Conservation (phyloP, 805 yeast species). For the Kodamaea fukazawae region DNA sequence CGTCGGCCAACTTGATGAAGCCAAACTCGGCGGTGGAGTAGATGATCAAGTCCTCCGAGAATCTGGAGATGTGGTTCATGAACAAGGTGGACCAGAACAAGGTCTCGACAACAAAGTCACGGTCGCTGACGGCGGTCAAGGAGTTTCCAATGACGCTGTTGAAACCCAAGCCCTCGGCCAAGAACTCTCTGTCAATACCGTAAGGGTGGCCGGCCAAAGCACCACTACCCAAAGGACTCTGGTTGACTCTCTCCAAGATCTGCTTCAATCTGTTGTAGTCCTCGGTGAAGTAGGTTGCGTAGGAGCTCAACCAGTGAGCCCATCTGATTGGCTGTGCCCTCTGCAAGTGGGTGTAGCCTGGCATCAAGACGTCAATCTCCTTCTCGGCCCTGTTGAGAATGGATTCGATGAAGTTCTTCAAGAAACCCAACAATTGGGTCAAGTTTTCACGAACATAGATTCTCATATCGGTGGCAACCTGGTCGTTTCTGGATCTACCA, state of each 20-base stretch:
- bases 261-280: conserved; percentile 85
- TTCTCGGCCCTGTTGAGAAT: conserved; percentile 72
- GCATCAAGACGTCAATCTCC: conserved; percentile 93
- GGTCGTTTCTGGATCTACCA: conserved; percentile 98
- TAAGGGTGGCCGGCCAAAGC: conserved; percentile 99
- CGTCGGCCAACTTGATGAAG: conserved; percentile 89
- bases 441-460: conserved; percentile 82
- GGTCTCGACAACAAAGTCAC: conserved; percentile 95
- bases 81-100: conserved; percentile 93
- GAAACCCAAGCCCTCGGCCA: conserved; percentile 80
- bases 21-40: conserved; percentile 98
- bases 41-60: conserved; percentile 91
- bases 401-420: conserved; percentile 62
- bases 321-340: conserved; percentile 99
- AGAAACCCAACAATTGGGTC: conserved; percentile 52
- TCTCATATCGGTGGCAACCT: conserved; percentile 99
- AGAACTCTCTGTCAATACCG: conserved; percentile 92
- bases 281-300: conserved; percentile 91
- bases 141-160: conserved; percentile 90
- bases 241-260: conserved; percentile 76
- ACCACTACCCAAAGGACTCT: conserved; percentile 93
- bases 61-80: conserved; percentile 93
- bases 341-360: conserved; percentile 98
- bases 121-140: conserved; percentile 92
- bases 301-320: conserved; percentile 95